Percentiles rank a stretch among this genome's conserved stretches.
These are phyloP conservation scores for Amphibolis antarctica DNA, from an alignment of 106 monocot genomes.

Conservation along the genomic window DNA sequence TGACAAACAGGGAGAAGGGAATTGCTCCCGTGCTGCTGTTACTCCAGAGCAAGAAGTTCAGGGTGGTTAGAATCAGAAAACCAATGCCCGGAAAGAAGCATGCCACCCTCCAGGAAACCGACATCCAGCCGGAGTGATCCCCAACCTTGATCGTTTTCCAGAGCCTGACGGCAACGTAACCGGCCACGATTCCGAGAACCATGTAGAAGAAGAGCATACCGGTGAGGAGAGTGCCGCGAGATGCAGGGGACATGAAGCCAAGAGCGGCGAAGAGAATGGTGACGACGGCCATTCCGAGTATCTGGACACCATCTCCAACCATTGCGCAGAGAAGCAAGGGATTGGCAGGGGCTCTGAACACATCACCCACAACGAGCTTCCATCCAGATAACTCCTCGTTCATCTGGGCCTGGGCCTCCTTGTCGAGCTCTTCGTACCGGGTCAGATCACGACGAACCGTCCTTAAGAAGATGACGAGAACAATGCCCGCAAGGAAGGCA, in stretches of 20 bases:
- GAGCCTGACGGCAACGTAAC: slow-evolving; percentile 17
- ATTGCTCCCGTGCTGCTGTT: slow-evolving; percentile 26
- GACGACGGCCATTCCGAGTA: slow-evolving; percentile 22
- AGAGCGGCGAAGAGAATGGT: slow-evolving; percentile 25
- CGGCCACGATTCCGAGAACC: slow-evolving; percentile 14
- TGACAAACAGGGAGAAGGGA: slow-evolving; percentile 17
- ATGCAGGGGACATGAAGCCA: slow-evolving; percentile 28
- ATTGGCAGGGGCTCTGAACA: slow-evolving; percentile 12
- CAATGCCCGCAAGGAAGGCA: slow-evolving; percentile 20
- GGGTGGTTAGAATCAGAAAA: slow-evolving; percentile 16
- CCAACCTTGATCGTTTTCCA: slow-evolving; percentile 23
- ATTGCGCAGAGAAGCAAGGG: slow-evolving; percentile 22
- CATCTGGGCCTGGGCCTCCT: slow-evolving; percentile 26
- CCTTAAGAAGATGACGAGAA: slow-evolving; percentile 23
- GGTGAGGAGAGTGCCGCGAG: slow-evolving; percentile 17
- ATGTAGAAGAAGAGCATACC: slow-evolving; percentile 25
- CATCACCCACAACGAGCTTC: slow-evolving; percentile 28
- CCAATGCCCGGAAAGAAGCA: slow-evolving; percentile 23
- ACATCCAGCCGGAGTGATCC: slow-evolving; percentile 12
- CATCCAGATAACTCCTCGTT: slow-evolving; percentile 26
- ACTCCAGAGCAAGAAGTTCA: slow-evolving; percentile 25
- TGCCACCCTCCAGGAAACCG: slow-evolving; percentile 19
- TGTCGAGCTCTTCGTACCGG: slow-evolving; percentile 24
- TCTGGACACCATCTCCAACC: slow-evolving; percentile 26
- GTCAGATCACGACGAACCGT: slow-evolving; percentile 26